Evolutionary conservation across 148 eudicot genomes (phyloP).

Genomic region (Cornus florida): DNA sequence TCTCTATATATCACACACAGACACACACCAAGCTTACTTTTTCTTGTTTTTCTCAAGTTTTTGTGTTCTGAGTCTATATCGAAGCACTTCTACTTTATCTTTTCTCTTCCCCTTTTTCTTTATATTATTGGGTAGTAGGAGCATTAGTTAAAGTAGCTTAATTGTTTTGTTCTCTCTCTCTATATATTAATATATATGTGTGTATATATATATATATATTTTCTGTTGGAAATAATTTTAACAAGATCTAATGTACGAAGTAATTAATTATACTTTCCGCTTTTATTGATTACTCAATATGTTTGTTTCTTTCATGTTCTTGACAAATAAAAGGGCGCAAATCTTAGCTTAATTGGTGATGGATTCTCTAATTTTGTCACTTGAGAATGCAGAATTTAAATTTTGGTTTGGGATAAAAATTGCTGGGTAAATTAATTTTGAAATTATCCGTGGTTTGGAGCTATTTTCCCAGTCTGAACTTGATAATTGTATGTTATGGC

Average conservation of each 20-base stretch:
- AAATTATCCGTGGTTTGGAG: neutral
- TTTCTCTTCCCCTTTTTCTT: neutral
- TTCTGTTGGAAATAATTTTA: neutral
- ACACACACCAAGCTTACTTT: no score
- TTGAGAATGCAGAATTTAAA: neutral
- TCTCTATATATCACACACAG: neutral
- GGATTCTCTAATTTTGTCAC: neutral
- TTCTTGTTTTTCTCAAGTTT: neutral
- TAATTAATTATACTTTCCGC: neutral
- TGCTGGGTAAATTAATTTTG: neutral
- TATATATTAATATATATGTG: no score
- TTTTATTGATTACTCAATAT: neutral
- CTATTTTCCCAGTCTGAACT: neutral
- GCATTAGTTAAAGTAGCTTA: neutral
- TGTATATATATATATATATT: neutral
- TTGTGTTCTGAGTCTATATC: no score
- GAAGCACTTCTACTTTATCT: no score
- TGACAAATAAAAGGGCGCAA: neutral
- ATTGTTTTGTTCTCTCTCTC: no score
- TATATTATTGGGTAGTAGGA: neutral
- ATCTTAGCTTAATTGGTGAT: neutral
- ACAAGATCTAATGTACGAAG: neutral
- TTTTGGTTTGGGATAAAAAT: slow-evolving; percentile 1
- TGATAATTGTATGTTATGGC: neutral
- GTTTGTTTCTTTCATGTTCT: neutral